A percentile compares a stretch with the other conserved stretches of the same genome.
These are phyloP conservation scores for Pichia scutulata DNA, from an alignment of 805 yeast species.

Conservation along the genomic window DNA sequence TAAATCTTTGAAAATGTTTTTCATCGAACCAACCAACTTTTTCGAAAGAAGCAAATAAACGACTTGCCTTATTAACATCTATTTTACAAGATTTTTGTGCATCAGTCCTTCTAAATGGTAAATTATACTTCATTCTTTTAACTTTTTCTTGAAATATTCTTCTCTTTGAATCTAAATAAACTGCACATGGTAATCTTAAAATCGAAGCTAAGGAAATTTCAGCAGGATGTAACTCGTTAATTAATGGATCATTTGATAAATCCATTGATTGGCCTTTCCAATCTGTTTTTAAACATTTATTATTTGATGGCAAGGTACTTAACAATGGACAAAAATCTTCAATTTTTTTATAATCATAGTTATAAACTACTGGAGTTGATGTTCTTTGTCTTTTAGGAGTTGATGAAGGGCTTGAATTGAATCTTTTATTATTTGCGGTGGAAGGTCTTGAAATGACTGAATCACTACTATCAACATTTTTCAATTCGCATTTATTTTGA, in stretches of 20 bases:
- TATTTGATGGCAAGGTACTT: slow-evolving; percentile 52
- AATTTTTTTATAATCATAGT: slow-evolving; percentile 57
- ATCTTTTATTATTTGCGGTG: slow-evolving; percentile 20
- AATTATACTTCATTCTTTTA: slow-evolving; percentile 54
- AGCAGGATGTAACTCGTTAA: slow-evolving; percentile 77
- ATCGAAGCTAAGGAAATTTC: slow-evolving; percentile 80
- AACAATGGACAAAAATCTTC: slow-evolving; percentile 80
- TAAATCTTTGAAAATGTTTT: slow-evolving; percentile 46
- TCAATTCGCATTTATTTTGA: slow-evolving; percentile 23
- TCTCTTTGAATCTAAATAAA: slow-evolving; percentile 73
- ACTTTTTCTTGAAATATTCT: slow-evolving; percentile 87
- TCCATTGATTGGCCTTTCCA: slow-evolving; percentile 99
- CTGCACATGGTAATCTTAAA: slow-evolving; percentile 80
- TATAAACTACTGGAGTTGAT: slow-evolving; percentile 40
- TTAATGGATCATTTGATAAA: slow-evolving; percentile 67
- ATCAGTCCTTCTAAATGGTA: slow-evolving; percentile 91
- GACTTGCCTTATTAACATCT: slow-evolving; percentile 92
- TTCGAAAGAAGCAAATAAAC: slow-evolving; percentile 85
- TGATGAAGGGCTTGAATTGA: slow-evolving; percentile 1
- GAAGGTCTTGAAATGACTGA: slow-evolving; percentile 26
- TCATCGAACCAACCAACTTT: slow-evolving; percentile 90
- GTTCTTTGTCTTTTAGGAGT: slow-evolving; percentile 15
- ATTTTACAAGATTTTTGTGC: slow-evolving; percentile 97
- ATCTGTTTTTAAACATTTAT: slow-evolving; percentile 75
- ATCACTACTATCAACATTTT: slow-evolving; percentile 20